Conservation (phyloP, 352 stramenopile genomes). For the Phytophthora palmivora region DNA sequence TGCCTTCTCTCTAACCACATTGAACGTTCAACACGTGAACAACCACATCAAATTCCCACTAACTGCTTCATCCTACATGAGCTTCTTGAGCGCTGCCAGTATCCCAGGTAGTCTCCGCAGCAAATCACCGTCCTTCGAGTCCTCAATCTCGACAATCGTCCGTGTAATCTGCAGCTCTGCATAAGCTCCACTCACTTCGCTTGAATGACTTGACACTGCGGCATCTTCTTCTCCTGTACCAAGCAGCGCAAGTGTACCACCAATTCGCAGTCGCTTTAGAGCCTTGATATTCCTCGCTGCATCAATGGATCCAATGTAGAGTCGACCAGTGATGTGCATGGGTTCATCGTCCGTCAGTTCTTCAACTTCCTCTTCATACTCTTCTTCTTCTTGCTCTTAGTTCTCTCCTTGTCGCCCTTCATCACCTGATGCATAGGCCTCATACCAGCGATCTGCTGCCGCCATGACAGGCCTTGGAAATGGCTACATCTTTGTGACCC, state of each 20-base stretch:
- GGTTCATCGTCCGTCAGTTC: conserved; percentile 66
- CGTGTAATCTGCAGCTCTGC: conserved; percentile 18
- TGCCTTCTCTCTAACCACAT: conserved; percentile 39
- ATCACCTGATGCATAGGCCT: conserved; percentile 17
- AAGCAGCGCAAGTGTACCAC: conserved; percentile 54
- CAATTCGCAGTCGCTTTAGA: conserved; percentile 46
- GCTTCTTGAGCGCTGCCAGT: conserved; percentile 37
- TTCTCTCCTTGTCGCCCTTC: conserved; percentile 13
- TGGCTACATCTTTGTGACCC: conserved; percentile 4
- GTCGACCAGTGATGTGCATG: conserved; percentile 50
- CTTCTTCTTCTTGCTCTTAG: conserved; percentile 16
- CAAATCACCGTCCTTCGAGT: conserved; percentile 60
- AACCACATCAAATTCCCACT: neutral
- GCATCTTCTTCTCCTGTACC: conserved; percentile 32
- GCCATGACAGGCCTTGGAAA: conserved; percentile 11
- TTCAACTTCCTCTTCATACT: conserved; percentile 52
- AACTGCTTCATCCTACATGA: conserved; percentile 38
- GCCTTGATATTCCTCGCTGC: conserved; percentile 56
- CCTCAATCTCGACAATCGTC: conserved; percentile 51
- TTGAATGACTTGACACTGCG: conserved; percentile 11
- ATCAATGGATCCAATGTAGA: conserved; percentile 78
- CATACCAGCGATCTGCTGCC: conserved; percentile 20
- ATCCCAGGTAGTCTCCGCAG: conserved; percentile 53
- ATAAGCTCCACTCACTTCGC: neutral
- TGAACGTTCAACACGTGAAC: neutral